Evolutionary conservation across 768 basidiomycete species (phyloP).

Genomic region (Lenzites betulinus): DNA sequence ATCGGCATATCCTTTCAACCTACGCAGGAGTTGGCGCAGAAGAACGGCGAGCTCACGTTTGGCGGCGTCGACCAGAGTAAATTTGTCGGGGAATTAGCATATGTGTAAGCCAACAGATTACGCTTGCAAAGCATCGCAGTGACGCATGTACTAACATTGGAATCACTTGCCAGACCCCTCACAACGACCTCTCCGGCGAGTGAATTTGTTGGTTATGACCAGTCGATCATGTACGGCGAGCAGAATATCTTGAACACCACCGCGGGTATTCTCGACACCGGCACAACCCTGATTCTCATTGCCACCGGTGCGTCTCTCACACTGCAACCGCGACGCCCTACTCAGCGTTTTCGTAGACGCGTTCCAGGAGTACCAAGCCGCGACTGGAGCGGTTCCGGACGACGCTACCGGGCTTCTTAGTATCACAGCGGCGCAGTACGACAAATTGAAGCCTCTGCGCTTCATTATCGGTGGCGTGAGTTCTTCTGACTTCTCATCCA

Average conservation of each 20-base stretch:
- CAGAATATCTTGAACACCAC: conserved; percentile 22
- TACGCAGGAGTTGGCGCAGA: conserved; percentile 28
- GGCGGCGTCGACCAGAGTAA: conserved; percentile 24
- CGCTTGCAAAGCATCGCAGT: conserved; percentile 25
- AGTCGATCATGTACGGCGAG: conserved; percentile 30
- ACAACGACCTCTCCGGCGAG: conserved; percentile 27
- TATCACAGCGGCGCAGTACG: conserved; percentile 31
- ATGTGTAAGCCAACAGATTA: conserved; percentile 23
- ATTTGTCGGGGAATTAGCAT: conserved; percentile 27
- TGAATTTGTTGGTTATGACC: conserved; percentile 33
- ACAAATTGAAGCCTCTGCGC: conserved; percentile 25
- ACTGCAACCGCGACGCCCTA: not conserved
- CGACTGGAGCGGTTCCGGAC: conserved; percentile 34
- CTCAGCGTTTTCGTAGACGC: conserved; percentile 23
- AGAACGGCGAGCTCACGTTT: conserved; percentile 26
- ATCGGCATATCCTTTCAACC: conserved; percentile 55
- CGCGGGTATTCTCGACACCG: conserved; percentile 41
- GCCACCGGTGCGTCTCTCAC: conserved; percentile 28
- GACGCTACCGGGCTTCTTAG: conserved; percentile 23
- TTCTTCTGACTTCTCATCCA: not conserved
- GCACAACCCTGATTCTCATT: conserved; percentile 38
- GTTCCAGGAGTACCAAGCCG: conserved; percentile 28
- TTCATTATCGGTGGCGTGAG: conserved; percentile 21
- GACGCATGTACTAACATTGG: conserved; percentile 35
- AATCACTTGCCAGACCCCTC: conserved; percentile 18